Evolutionary conservation across 495 filamentous ascomycete species (phyloP), one percentile per base, ranked within the genome.

Genomic region (Podospora anserina): DNA sequence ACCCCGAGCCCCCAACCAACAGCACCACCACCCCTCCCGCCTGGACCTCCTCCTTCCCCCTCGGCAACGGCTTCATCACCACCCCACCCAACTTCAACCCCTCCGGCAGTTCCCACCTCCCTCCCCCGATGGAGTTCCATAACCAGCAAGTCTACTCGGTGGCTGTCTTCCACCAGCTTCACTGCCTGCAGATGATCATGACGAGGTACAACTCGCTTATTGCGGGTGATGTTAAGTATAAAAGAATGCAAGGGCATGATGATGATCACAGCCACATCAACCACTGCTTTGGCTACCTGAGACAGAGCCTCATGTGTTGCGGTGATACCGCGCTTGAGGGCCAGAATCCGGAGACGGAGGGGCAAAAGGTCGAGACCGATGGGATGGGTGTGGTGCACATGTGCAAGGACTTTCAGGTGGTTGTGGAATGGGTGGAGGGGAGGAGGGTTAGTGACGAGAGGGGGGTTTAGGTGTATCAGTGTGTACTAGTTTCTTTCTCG

Each of bases 341-440:
- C 5, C 70, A 80, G 62, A 77, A 83, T 65, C 79, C 79, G 3
- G 78, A 78, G 0, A 82, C 82, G 68, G 77, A 79, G 3, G 72
- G 73, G 18, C 76, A 74, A 6, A 74, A 78, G 59, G 74, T 71
- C 15, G 81, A 78, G 0, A 80, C 76, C 64, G 82, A 83, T 60
- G 82, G 82, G 1, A 82, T 80, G 82, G 81, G 83, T 64, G 78
- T 78, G 16, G 80, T 78, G 68, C 82, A 83, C 66, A 78, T 84
- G 28, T 84, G 80, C 39, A 78, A 76, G 68, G 80, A 83, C 65
- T 80, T 78, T 55, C 60, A 66, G 1, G 68, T 78, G 68, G 71
- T 84, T 16, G 67, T 72, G 23, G 64, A 67, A 23, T 73, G 80
- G 59, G 67, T 82, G 30, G 80, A 83, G 55, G 73, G 66, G 63